A percentile compares a stretch with the other conserved stretches of the same genome.
Conservation (phyloP, 1,284 basidiomycete genomes). For the Leccinum huronense region DNA sequence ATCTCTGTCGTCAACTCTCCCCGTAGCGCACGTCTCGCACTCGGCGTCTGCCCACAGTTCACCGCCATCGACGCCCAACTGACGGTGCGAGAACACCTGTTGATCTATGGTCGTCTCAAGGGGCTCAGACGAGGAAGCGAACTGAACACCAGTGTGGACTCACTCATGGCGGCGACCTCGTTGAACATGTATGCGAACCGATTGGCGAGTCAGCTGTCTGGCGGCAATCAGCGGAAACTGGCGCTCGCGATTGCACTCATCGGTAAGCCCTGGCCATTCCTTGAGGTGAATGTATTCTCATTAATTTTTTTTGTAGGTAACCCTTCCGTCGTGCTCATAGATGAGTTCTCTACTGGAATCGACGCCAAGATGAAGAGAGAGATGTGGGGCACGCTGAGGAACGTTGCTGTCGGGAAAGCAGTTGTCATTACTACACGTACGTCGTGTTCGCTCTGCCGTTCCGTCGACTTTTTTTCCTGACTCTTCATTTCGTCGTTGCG, state of each 20-base stretch:
- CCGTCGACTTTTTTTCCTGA: not conserved
- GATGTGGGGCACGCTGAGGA: constrained; percentile 74
- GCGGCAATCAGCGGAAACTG: constrained; percentile 80
- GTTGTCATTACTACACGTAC: constrained; percentile 69
- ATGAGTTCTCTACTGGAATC: constrained; percentile 82
- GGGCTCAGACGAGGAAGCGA: constrained; percentile 55
- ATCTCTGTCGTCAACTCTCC: constrained; percentile 62
- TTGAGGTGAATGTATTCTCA: not conserved
- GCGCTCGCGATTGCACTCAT: constrained; percentile 77
- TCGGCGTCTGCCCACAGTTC: constrained; percentile 82
- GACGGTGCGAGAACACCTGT: constrained; percentile 73
- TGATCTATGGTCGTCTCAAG: constrained; percentile 66
- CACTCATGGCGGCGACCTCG: constrained; percentile 60
- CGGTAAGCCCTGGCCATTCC: constrained; percentile 40
- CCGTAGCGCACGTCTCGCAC: constrained; percentile 57
- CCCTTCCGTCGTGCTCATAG: constrained; percentile 74
- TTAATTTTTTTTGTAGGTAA: constrained; percentile 48
- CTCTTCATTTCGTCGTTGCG: not conserved
- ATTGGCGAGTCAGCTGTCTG: constrained; percentile 69
- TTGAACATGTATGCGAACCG: constrained; percentile 64
- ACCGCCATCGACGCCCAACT: constrained; percentile 78
- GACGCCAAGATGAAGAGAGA: constrained; percentile 83
- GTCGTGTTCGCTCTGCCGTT: constrained; percentile 25
- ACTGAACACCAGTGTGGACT: constrained; percentile 53
- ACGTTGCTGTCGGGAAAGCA: constrained; percentile 62